These are phyloP conservation scores for Aspergillus wentii DNA, from an alignment of 495 filamentous ascomycete genomes.

Conservation along the genomic window DNA sequence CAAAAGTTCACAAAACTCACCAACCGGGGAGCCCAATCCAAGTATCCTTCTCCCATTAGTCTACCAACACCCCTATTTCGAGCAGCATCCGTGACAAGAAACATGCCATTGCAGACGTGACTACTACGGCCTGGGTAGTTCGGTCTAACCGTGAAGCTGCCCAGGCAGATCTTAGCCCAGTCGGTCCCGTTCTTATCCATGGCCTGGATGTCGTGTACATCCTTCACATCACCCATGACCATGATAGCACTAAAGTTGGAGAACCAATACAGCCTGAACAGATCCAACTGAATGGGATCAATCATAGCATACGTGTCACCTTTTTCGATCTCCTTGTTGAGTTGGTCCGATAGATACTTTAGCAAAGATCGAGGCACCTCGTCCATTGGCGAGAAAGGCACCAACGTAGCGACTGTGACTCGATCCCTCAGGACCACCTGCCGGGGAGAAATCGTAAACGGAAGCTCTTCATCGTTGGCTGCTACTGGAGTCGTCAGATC, in stretches of 20 bases:
- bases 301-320: conserved; percentile 97
- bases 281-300: conserved; percentile 65
- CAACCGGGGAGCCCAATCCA: conserved; percentile 91
- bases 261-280: conserved; percentile 91
- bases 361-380: conserved; percentile 74
- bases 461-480: conserved; percentile 52
- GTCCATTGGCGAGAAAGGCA: conserved; percentile 73
- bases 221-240: conserved; percentile 77
- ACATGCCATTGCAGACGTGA: conserved; percentile 94
- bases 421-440: conserved; percentile 88
- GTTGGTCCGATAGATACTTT: conserved; percentile 74
- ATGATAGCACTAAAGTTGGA: conserved; percentile 92
- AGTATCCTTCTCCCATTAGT: conserved; percentile 88
- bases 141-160: conserved; percentile 95
- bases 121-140: conserved; percentile 96
- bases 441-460: conserved; percentile 65
- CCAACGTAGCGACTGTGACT: conserved; percentile 82
- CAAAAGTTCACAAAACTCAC: conserved; percentile 34
- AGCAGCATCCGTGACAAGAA: conserved; percentile 85
- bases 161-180: conserved; percentile 82
- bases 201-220: conserved; percentile 50
- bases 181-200: conserved; percentile 58
- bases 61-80: conserved; percentile 88
- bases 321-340: conserved; percentile 92
- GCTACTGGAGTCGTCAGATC: conserved; percentile 55